Conservation (phyloP, 768 basidiomycete species). For the Amanita jacksonii region DNA sequence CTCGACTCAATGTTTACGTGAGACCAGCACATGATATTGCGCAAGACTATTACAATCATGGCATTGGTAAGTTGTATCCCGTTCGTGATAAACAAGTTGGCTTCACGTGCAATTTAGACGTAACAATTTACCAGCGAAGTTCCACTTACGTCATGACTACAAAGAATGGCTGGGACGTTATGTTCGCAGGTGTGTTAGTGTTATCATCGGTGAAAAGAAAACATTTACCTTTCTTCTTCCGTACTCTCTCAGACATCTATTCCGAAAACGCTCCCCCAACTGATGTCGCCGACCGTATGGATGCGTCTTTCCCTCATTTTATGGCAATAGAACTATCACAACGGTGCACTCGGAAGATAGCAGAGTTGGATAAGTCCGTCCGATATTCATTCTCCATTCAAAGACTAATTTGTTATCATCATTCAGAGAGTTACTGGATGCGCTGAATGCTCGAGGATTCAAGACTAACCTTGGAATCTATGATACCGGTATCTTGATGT, state of each 20-base stretch:
- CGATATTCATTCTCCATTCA: neutral
- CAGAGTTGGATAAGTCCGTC: conserved; percentile 27
- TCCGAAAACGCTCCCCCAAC: conserved; percentile 37
- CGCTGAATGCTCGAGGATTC: conserved; percentile 38
- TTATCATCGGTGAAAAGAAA: too few species aligned
- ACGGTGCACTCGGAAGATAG: conserved; percentile 15
- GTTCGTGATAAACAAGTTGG: neutral
- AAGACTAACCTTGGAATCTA: conserved; percentile 32
- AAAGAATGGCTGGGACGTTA: neutral
- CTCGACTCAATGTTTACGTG: neutral
- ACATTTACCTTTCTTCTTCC: neutral
- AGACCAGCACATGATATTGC: conserved; percentile 30
- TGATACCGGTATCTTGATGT: conserved; percentile 28
- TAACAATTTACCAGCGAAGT: conserved; percentile 3
- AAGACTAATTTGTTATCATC: conserved; percentile 12
- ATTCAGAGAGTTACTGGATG: conserved; percentile 35
- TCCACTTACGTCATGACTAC: conserved; percentile 5
- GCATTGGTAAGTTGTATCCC: neutral
- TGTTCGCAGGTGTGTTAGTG: too few species aligned
- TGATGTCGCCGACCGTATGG: conserved; percentile 42
- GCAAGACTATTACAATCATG: conserved; percentile 20
- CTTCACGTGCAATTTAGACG: neutral
- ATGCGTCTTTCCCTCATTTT: conserved; percentile 35
- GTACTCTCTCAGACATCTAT: conserved; percentile 23
- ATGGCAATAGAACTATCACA: conserved; percentile 15